Conservation (phyloP, 495 filamentous ascomycete genomes). For the Neurospora sp. region DNA sequence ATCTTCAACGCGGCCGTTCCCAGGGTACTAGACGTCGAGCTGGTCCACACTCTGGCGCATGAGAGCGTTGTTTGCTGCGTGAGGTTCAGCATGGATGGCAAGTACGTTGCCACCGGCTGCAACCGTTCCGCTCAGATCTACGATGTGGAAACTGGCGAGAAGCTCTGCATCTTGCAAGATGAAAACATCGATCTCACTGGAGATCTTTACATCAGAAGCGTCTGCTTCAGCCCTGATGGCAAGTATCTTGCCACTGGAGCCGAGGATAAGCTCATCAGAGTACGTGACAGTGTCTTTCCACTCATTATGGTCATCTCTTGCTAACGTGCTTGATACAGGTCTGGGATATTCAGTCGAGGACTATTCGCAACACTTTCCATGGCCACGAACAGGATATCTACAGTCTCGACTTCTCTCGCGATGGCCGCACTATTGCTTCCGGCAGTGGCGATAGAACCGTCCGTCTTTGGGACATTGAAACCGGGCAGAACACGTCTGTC, state of each 20-base stretch:
- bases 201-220: conserved; percentile 82
- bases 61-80: conserved; percentile 90
- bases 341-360: conserved; percentile 70
- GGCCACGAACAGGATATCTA: conserved; percentile 93
- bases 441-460: conserved; percentile 83
- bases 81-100: conserved; percentile 78
- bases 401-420: conserved; percentile 81
- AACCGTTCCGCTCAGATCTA: conserved; percentile 87
- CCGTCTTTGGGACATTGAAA: conserved; percentile 78
- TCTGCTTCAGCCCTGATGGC: conserved; percentile 88
- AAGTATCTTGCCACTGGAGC: conserved; percentile 82
- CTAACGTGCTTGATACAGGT: conserved; percentile 42
- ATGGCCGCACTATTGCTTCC: conserved; percentile 80
- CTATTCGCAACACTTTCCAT: conserved; percentile 70
- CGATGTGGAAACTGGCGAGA: conserved; percentile 68
- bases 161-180: conserved; percentile 70
- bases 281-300: conserved; percentile 32
- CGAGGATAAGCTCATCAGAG: conserved; percentile 84
- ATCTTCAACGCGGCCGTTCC: conserved; percentile 82
- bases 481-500: conserved; percentile 60
- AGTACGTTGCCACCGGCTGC: conserved; percentile 81
- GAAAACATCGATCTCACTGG: conserved; percentile 74
- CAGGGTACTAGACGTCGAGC: conserved; percentile 74
- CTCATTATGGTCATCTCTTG: background rate
- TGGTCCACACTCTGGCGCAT: conserved; percentile 76